Percentiles rank a stretch among this genome's conserved stretches.
Conservation (phyloP, 176 grass and related monocot species). For the Oryza punctata region DNA sequence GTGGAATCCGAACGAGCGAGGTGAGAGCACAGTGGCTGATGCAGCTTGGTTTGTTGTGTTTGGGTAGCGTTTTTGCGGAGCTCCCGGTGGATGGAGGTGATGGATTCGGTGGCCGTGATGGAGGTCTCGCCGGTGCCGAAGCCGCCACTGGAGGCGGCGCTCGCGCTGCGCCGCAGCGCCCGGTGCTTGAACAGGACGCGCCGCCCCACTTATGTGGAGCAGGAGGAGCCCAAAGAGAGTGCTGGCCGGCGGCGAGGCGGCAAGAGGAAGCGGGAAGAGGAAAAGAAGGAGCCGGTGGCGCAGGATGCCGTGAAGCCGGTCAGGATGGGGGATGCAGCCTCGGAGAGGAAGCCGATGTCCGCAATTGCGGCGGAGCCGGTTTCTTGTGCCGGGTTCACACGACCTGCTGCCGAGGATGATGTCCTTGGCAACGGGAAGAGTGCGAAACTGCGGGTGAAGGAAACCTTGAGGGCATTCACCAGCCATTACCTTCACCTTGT, state of each 20-base stretch:
- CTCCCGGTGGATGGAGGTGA: conserved; percentile 16
- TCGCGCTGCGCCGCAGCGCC: conserved; percentile 45
- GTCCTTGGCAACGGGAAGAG: conserved; percentile 45
- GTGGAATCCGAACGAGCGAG: neutral
- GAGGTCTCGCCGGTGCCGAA: conserved; percentile 27
- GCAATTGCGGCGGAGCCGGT: conserved; percentile 14
- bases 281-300: conserved; percentile 8
- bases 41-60: neutral
- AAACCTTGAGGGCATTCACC: conserved; percentile 71
- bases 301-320: neutral
- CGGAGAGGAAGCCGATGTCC: neutral
- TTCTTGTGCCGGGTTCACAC: conserved; percentile 6
- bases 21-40: neutral
- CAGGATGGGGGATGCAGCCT: neutral
- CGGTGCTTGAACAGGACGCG: conserved; percentile 39
- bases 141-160: conserved; percentile 11
- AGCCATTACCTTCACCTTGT: conserved; percentile 80
- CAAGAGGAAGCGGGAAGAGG: conserved; percentile 47
- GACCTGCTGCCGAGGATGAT: conserved; percentile 25
- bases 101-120: conserved; percentile 37
- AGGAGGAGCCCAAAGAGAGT: conserved; percentile 32
- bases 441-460: conserved; percentile 57
- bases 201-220: conserved; percentile 16
- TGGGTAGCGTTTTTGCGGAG: neutral
- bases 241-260: conserved; percentile 5